Evolutionary conservation across 1,284 basidiomycete species (phyloP), one percentile per base, ranked within the genome.

Genomic region (Malassezia japonica): DNA sequence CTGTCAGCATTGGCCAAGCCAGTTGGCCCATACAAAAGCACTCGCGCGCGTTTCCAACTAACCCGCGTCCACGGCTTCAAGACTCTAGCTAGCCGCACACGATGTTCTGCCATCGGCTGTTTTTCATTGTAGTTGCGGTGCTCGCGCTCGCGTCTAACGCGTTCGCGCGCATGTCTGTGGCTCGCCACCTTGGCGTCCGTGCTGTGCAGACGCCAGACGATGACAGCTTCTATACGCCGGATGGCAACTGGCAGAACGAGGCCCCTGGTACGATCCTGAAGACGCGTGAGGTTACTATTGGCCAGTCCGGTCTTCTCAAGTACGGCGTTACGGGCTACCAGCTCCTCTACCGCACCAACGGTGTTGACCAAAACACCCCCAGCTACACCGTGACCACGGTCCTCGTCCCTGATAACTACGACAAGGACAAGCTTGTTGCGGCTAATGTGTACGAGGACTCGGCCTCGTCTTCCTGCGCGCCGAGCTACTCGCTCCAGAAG

Each of bases 361-460:
- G 40, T 15, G 16, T 44, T 8, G 29, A 32, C 1, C 9, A 9
- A 9, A 21, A 33, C 20, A 15, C 13, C 7, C 27, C 54, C 10
- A 32, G 24, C 13, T 28, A 33, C 20, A 60, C 56, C 15, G 55
- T 69, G 1, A 63, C 59, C 2, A 64, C 66, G 21, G 45, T 69
- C 1, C 55, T 55, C 13, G 47, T 64, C 16, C 66, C 66, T 1
- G 20, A 48, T 28, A 62, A 59, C 43, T 5, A 58, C 59, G 33
- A 59, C 60, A 1, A 48, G 48, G 32, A 53, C 50, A 58, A 60
- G 50, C 60, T 67, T 23, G 52, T 69, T 18, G 51, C 52, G 8
- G 55, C 60, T 20, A 57, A 60, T 29, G 39, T 57, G 1, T 64
- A 60, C 36, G 57, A 61, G 38, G 67, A 67, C 42, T 48, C 62